phyloP scores from a whole-genome alignment of 108 stramenopile genomes.

The Nitzschia palea region DNA sequence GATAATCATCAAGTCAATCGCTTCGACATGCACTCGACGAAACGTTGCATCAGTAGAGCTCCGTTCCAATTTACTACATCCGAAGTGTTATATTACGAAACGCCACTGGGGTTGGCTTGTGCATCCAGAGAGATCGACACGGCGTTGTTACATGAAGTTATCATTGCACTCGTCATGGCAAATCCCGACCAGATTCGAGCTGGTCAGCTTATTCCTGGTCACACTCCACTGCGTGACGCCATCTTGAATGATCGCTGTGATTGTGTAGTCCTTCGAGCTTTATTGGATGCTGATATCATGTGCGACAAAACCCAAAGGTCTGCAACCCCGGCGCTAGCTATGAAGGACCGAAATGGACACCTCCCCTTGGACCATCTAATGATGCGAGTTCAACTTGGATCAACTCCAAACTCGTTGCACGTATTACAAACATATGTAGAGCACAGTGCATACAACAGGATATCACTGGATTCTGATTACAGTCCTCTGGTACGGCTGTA shows the following conservation, averaged over 20 bases:
- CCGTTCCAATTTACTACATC: neutral
- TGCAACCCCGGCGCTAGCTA: constrained; percentile 1
- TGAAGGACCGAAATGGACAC: constrained; percentile 25
- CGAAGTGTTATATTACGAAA: constrained; percentile 5
- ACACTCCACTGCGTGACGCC: constrained; percentile 37
- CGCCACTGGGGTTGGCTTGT: constrained; percentile 37
- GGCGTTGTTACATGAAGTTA: neutral
- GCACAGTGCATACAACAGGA: neutral
- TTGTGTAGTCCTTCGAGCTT: neutral
- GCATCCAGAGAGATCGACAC: constrained; percentile 11
- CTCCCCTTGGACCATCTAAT: constrained; percentile 34
- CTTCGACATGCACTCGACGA: constrained; percentile 7
- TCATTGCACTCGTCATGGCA: constrained; percentile 26
- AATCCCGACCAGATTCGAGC: constrained; percentile 23
- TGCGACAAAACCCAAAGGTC: neutral
- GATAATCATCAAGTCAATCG: neutral
- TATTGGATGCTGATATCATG: constrained; percentile 12
- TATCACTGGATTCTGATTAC: neutral
- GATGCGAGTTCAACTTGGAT: constrained; percentile 27
- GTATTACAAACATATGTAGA: constrained; percentile 20
- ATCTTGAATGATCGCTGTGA: constrained; percentile 24
- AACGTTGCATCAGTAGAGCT: neutral
- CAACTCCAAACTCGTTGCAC: constrained; percentile 7
- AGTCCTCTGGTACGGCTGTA: constrained; percentile 33
- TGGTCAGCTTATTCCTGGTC: constrained; percentile 22